Conservation (phyloP, 2,329 filamentous ascomycete species). For the Nemania sp. region DNA sequence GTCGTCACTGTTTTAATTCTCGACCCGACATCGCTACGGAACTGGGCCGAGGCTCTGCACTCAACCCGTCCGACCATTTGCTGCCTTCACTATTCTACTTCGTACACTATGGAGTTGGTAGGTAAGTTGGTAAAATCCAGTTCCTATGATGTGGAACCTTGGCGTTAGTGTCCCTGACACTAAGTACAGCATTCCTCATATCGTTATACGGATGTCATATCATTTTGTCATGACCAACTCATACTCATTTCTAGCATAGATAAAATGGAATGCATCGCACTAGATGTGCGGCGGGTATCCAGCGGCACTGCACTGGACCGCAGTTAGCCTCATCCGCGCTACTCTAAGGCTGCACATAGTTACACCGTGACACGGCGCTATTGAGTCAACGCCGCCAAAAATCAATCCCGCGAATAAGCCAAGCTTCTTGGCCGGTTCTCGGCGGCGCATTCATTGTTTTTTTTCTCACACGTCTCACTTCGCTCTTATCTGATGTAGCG, state of each 20-base stretch:
- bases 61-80: neutral
- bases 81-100: no score
- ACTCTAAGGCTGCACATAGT: neutral
- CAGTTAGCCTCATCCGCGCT: neutral
- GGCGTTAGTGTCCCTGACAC: neutral
- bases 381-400: neutral
- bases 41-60: neutral
- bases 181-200: neutral
- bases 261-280: no score
- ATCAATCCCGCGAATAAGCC: constrained; percentile 18
- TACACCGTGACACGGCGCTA: neutral
- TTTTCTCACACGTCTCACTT: neutral
- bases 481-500: neutral
- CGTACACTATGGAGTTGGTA: no score
- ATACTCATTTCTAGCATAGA: neutral
- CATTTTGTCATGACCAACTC: constrained; percentile 5
- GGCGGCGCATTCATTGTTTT: constrained; percentile 6
- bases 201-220: neutral
- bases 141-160: neutral
- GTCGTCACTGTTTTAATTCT: neutral
- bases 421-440: constrained; percentile 25
- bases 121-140: neutral
- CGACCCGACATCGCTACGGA: neutral
- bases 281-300: no score
- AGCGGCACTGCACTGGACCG: neutral